Evolutionary conservation across 2,329 filamentous ascomycete genomes (phyloP).

Genomic region (Beauveria sp.): DNA sequence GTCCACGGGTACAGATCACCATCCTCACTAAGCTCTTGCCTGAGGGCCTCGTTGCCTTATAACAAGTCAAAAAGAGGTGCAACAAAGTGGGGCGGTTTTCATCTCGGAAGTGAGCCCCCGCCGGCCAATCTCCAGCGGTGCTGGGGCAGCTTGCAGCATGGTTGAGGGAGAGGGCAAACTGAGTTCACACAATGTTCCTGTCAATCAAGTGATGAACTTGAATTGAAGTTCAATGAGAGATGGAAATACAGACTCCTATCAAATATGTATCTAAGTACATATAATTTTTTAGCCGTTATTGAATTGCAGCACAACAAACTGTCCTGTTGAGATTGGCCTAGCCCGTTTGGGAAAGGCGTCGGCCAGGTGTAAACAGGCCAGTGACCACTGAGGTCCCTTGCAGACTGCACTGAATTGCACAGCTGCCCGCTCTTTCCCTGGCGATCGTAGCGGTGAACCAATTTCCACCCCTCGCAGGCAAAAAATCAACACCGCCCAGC

Average conservation of each 20-base stretch:
- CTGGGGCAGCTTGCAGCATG: not conserved
- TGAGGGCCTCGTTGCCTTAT: not conserved
- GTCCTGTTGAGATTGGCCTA: conserved; percentile 17
- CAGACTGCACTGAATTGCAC: not conserved
- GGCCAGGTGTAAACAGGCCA: not conserved
- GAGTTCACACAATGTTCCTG: too few relatives aligned
- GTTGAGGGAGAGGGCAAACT: not conserved
- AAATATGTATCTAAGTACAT: too few relatives aligned
- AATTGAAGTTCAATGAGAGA: not conserved
- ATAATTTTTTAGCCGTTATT: not conserved
- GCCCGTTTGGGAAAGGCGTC: conserved; percentile 21
- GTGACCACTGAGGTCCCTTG: not conserved
- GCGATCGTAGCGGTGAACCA: conserved; percentile 22
- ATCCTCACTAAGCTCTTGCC: not conserved
- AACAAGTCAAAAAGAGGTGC: too few relatives aligned
- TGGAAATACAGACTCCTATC: too few relatives aligned
- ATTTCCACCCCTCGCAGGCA: conserved; percentile 17
- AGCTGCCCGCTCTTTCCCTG: conserved; percentile 15
- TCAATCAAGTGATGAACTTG: not conserved
- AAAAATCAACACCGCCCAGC: conserved; percentile 20
- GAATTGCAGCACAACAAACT: not conserved
- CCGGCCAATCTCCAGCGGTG: conserved; percentile 10
- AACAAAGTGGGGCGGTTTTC: conserved; percentile 7
- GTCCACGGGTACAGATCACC: too few relatives aligned
- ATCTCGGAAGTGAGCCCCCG: conserved; percentile 12